Base-by-base conservation (phyloP, 2,329 filamentous ascomycete genomes). In the Raffaelea albimanens region DNA sequence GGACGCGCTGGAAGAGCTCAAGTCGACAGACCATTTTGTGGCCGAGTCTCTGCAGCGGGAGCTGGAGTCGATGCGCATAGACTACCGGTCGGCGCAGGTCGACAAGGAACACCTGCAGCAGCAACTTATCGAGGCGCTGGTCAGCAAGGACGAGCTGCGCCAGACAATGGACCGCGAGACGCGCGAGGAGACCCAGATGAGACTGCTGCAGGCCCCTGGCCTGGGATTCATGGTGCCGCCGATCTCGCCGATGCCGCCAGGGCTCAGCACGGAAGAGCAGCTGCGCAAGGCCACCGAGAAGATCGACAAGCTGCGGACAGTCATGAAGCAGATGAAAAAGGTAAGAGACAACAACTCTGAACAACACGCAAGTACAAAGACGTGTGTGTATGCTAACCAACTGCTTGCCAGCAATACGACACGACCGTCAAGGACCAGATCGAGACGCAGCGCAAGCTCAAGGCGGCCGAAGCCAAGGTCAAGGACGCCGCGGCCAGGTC, bases 71-170 rank as follows among this genome's bases (percentile, higher is more conserved):
- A 66, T 77, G 53, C 71, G 78, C 52, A 69, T 66, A 50, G 73
- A 77, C 55, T 65, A 72, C 52, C 70, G 69, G 48, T 61, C 67
- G 47, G 61, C 73, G 44, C 67, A 65, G 50, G 65, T 69, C 47
- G 76, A 82, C 58, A 67, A 70, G 44, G 76, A 81, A 46, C 68
- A 73, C 51, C 71, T 78, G 57, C 76, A 79, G 62, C 70, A 71
- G 42, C 78, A 82, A 57, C 69, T 83, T 21, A 70, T 82, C 54
- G 70, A 78, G 38, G 73, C 76, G 40, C 67, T 82, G 18, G 67
- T 82, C 41, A 71, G 73, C 52, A 82, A 82, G 59, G 78, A 82
- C 51, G 73, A 74, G 60, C 65, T 80, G 46, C 71, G 74, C 47
- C 75, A 76, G 59, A 69, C 76, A 49, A 63, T 71, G 33, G 74